Evolutionary conservation across 768 basidiomycete species (phyloP).

Genomic region (Ephemerocybe angulata): DNA sequence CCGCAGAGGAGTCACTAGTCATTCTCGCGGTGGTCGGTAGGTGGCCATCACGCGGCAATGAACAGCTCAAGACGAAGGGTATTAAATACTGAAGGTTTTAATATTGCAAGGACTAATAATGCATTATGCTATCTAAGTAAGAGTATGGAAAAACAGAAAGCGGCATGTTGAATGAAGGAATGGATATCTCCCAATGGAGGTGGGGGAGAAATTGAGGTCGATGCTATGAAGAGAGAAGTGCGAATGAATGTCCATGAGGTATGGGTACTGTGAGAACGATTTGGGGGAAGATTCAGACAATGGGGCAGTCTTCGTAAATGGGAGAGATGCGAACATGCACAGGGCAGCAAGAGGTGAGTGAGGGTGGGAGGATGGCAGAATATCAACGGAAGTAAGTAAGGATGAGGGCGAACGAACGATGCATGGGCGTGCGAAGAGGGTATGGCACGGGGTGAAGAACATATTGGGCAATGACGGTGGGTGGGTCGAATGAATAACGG

Average conservation of each 20-base stretch:
- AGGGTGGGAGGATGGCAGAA: too few species aligned
- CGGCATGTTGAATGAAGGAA: background rate
- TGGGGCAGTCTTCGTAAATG: too few species aligned
- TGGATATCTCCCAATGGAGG: background rate
- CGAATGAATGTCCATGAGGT: background rate
- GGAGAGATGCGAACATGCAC: too few species aligned
- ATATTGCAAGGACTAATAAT: background rate
- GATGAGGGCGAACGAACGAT: background rate
- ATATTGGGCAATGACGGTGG: background rate
- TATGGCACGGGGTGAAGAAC: background rate
- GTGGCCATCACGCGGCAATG: too few species aligned
- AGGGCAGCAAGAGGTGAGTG: too few species aligned
- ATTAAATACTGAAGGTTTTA: background rate
- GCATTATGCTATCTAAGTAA: too few species aligned
- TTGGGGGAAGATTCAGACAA: too few species aligned
- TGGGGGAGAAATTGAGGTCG: background rate
- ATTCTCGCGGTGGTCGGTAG: too few species aligned
- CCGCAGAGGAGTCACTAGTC: too few species aligned
- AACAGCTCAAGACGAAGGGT: too few species aligned
- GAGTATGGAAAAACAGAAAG: background rate
- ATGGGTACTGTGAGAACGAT: background rate
- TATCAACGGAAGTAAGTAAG: too few species aligned
- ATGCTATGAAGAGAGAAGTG: background rate
- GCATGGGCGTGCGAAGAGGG: background rate
- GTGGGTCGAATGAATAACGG: too few species aligned